Evolutionary conservation across 257 asterid species (phyloP).

Genomic region (Penstemon newberryi): DNA sequence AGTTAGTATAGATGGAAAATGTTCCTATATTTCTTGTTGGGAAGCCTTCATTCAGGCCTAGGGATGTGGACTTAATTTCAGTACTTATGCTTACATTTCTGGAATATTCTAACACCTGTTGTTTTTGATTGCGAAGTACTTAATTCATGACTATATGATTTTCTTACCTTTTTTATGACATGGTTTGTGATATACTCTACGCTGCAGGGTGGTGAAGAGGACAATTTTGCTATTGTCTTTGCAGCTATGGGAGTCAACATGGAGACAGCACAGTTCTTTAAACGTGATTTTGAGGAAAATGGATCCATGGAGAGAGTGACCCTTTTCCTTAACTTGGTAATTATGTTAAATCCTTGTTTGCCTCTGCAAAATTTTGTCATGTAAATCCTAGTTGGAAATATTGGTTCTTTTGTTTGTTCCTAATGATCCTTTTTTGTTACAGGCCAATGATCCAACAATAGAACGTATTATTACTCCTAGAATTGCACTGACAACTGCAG

Average conservation of each 20-base stretch:
- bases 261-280: slow-evolving; percentile 92
- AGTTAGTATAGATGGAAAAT: neutral
- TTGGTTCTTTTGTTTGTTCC: neutral
- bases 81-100: neutral
- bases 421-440: neutral
- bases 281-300: slow-evolving; percentile 95
- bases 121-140: slow-evolving; percentile 3
- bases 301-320: slow-evolving; percentile 97
- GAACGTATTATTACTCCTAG: slow-evolving; percentile 97
- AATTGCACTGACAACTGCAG: slow-evolving; percentile 96
- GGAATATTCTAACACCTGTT: neutral
- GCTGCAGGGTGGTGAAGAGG: slow-evolving; percentile 63
- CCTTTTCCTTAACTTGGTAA: slow-evolving; percentile 85
- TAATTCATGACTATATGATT: neutral
- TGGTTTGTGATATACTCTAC: slow-evolving; percentile 26
- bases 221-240: slow-evolving; percentile 92
- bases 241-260: slow-evolving; percentile 98
- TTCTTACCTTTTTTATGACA: slow-evolving; percentile 11
- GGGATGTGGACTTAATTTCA: slow-evolving; percentile 12
- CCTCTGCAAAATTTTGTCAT: neutral
- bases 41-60: slow-evolving; percentile 14
- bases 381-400: slow-evolving; percentile 9
- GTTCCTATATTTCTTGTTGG: slow-evolving; percentile 15
- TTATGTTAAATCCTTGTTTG: neutral
- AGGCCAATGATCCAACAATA: slow-evolving; percentile 98